Conservation (phyloP, 2,329 filamentous ascomycete genomes). For the Scytalidium sp. region DNA sequence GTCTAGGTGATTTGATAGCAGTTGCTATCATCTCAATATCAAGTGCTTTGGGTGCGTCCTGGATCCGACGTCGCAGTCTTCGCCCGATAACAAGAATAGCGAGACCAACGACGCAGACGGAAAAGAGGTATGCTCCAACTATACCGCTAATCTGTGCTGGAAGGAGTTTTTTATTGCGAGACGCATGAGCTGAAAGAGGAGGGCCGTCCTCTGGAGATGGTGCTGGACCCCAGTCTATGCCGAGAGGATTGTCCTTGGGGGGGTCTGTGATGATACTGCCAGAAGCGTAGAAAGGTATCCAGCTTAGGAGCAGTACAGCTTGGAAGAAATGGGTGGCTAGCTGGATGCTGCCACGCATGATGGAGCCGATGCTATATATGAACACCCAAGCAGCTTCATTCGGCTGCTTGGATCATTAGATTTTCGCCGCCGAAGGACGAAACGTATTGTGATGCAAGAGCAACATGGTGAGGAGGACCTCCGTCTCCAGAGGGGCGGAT, state of each 20-base stretch:
- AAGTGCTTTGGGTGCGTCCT: slow-evolving; percentile 12
- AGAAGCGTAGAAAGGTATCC: slow-evolving; percentile 2
- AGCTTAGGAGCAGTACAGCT: background rate
- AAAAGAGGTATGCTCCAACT: slow-evolving; percentile 77
- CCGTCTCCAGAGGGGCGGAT: slow-evolving; percentile 11
- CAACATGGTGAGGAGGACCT: slow-evolving; percentile 17
- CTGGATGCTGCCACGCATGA: slow-evolving; percentile 61
- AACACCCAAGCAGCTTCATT: background rate
- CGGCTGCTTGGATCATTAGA: background rate
- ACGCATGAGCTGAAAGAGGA: slow-evolving; percentile 53
- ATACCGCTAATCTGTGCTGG: slow-evolving; percentile 83
- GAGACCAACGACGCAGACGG: slow-evolving; percentile 69
- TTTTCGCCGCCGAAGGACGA: slow-evolving; percentile 17
- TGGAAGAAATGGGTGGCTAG: slow-evolving; percentile 58
- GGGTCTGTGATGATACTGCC: slow-evolving; percentile 13
- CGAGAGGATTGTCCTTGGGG: slow-evolving; percentile 14
- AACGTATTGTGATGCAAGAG: slow-evolving; percentile 25
- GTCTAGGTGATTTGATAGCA: slow-evolving; percentile 16
- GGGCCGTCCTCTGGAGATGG: slow-evolving; percentile 60
- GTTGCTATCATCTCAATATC: slow-evolving; percentile 28
- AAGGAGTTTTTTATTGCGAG: slow-evolving; percentile 62
- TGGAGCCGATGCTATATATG: slow-evolving; percentile 43
- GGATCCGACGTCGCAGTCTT: slow-evolving; percentile 39
- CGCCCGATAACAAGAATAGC: slow-evolving; percentile 60
- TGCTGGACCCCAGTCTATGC: slow-evolving; percentile 51